Evolutionary conservation across 2,329 filamentous ascomycete species (phyloP).

Genomic region (Paecilomyces dactylethromorphus): DNA sequence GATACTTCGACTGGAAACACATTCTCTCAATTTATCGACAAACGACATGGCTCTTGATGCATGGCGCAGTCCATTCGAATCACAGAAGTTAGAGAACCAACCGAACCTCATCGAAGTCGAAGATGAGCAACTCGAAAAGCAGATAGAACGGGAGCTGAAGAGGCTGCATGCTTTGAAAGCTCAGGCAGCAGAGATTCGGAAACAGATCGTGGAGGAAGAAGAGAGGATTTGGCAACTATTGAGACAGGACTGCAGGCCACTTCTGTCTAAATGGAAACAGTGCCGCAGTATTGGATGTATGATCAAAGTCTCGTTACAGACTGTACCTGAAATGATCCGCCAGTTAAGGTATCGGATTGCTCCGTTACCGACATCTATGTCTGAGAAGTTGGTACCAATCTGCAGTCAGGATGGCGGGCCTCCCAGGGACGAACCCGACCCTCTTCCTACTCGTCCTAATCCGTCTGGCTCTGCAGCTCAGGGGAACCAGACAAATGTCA

Average conservation of each 20-base stretch:
- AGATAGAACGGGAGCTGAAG: slow-evolving; percentile 17
- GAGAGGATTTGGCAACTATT: slow-evolving; percentile 20
- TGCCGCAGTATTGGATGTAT: slow-evolving; percentile 22
- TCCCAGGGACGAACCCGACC: not conserved
- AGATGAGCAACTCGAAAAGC: slow-evolving; percentile 4
- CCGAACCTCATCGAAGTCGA: not conserved
- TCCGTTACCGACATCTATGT: slow-evolving; percentile 12
- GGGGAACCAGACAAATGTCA: not conserved
- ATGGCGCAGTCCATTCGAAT: slow-evolving; percentile 13
- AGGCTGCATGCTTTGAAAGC: slow-evolving; percentile 18
- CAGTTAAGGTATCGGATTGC: slow-evolving; percentile 20
- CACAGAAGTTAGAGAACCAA: slow-evolving; percentile 2
- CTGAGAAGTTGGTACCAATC: slow-evolving; percentile 4
- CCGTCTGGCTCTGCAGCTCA: not conserved
- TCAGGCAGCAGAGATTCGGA: slow-evolving; percentile 16
- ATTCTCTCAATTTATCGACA: slow-evolving; percentile 14
- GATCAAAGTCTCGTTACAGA: slow-evolving; percentile 19
- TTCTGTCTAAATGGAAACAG: slow-evolving; percentile 14
- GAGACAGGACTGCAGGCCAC: slow-evolving; percentile 18
- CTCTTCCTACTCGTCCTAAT: slow-evolving; percentile 3
- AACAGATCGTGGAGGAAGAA: slow-evolving; percentile 18
- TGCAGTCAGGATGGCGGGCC: slow-evolving; percentile 3
- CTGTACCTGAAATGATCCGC: slow-evolving; percentile 20
- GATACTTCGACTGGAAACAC: slow-evolving; percentile 19
- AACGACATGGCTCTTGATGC: slow-evolving; percentile 11